Evolutionary conservation across 139 green algal species (phyloP).

Genomic region (Astrephomene gubernaculifera): DNA sequence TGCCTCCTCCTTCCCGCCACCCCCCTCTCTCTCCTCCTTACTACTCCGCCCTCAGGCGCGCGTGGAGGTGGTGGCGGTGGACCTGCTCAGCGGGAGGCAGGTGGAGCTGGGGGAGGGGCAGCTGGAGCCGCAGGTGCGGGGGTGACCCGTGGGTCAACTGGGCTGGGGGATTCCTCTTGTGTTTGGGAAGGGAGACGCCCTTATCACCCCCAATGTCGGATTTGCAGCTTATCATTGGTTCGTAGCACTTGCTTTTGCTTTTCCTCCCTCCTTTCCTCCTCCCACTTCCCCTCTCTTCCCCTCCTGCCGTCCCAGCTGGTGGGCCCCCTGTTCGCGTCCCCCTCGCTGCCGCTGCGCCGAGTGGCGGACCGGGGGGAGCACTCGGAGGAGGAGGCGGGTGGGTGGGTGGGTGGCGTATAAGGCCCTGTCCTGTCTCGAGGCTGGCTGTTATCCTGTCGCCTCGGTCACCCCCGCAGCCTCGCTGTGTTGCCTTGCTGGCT

Average conservation of each 20-base stretch:
- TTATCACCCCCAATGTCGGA: no score
- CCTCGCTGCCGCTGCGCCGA: neutral
- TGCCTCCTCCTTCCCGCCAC: neutral
- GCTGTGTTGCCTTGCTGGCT: no score
- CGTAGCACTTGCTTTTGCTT: neutral
- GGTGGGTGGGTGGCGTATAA: neutral
- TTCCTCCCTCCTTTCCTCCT: neutral
- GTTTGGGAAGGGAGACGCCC: no score
- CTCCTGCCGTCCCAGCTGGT: conserved; percentile 3
- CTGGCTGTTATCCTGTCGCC: no score
- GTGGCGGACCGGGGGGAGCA: no score
- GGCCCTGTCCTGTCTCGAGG: neutral
- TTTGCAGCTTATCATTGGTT: no score
- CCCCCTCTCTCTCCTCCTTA: neutral
- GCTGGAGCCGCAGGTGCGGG: conserved; percentile 5
- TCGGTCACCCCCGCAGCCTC: no score
- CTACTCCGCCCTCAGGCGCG: neutral
- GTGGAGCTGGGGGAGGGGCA: neutral
- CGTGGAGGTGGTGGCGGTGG: conserved; percentile 4
- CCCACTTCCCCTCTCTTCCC: no score
- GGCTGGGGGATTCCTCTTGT: no score
- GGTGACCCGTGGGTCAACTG: no score
- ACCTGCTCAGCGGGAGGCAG: neutral
- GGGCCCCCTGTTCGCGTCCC: conserved; percentile 37
- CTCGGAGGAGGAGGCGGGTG: neutral